Evolutionary conservation across 257 asterid species (phyloP).

Genomic region (Orobanche coerulescens): DNA sequence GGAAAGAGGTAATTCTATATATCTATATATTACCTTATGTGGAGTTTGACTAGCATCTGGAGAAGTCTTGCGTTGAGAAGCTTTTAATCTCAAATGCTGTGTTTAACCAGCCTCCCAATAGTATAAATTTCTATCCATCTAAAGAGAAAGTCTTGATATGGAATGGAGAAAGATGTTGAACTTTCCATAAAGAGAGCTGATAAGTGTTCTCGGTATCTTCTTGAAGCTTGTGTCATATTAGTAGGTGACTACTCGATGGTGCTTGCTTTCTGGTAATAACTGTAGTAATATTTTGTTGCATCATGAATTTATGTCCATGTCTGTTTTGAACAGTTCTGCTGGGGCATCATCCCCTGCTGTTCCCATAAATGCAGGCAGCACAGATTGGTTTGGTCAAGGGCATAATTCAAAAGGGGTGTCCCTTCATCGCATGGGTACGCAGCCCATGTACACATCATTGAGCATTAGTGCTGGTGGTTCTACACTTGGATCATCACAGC

Average conservation of each 20-base stretch:
- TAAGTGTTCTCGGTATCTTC: conserved; percentile 12
- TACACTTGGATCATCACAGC: conserved; percentile 83
- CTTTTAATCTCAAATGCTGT: not conserved
- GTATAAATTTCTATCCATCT: conserved; percentile 1
- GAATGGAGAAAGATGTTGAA: conserved; percentile 14
- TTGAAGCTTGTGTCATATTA: not conserved
- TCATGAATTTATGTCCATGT: not conserved
- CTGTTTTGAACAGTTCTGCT: conserved; percentile 55
- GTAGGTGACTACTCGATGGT: conserved; percentile 6
- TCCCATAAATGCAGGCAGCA: conserved; percentile 80
- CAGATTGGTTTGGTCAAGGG: conserved; percentile 69
- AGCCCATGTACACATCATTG: conserved; percentile 59
- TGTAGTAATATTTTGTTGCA: not conserved
- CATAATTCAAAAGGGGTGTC: conserved; percentile 85
- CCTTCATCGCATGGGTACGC: conserved; percentile 73
- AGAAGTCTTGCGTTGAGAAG: conserved; percentile 14
- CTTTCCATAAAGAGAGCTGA: conserved; percentile 4
- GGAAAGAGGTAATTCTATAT: not conserved
- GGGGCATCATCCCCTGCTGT: conserved; percentile 97
- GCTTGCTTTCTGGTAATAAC: conserved; percentile 10
- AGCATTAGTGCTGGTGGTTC: conserved; percentile 93
- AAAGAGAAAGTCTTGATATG: not conserved
- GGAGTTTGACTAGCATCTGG: not conserved
- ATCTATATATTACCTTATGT: not conserved
- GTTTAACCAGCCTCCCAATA: conserved; percentile 1